phyloP scores from a whole-genome alignment of 108 stramenopile species.

The Skeletonema potamos region DNA sequence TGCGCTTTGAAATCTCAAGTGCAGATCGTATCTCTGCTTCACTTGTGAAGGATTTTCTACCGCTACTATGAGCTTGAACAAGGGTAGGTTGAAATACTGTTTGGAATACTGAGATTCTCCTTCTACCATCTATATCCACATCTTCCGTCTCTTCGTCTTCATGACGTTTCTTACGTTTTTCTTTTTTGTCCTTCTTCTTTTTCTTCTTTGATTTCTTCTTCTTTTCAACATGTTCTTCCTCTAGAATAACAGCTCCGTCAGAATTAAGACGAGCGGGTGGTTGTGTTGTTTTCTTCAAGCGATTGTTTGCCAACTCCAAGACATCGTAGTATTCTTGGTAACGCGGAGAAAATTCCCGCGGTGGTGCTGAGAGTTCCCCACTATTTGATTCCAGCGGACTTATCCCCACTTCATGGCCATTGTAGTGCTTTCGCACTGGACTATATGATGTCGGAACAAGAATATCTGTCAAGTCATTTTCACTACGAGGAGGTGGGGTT shows the following conservation, averaged over 20 bases:
- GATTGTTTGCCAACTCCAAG: slow-evolving; percentile 34
- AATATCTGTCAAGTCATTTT: neutral
- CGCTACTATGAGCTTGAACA: slow-evolving; percentile 1
- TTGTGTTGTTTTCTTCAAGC: neutral
- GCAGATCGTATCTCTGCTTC: neutral
- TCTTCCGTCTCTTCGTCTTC: neutral
- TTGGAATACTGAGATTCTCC: slow-evolving; percentile 19
- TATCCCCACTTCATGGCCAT: neutral
- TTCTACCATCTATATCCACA: neutral
- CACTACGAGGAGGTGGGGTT: neutral
- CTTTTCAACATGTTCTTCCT: neutral
- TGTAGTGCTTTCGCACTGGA: neutral
- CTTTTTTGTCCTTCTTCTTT: slow-evolving; percentile 26
- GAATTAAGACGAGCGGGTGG: neutral
- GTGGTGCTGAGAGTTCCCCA: neutral
- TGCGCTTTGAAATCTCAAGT: neutral
- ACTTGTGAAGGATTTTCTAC: neutral
- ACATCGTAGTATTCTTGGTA: slow-evolving; percentile 44
- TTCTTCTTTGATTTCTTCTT: slow-evolving; percentile 17
- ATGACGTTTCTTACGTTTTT: slow-evolving; percentile 1
- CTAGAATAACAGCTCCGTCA: neutral
- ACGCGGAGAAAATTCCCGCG: neutral
- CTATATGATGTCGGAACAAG: neutral
- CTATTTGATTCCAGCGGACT: neutral
- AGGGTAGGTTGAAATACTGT: slow-evolving; percentile 4